Evolutionary conservation across 805 yeast species (phyloP).

Genomic region (Candida nonsorbophila): DNA sequence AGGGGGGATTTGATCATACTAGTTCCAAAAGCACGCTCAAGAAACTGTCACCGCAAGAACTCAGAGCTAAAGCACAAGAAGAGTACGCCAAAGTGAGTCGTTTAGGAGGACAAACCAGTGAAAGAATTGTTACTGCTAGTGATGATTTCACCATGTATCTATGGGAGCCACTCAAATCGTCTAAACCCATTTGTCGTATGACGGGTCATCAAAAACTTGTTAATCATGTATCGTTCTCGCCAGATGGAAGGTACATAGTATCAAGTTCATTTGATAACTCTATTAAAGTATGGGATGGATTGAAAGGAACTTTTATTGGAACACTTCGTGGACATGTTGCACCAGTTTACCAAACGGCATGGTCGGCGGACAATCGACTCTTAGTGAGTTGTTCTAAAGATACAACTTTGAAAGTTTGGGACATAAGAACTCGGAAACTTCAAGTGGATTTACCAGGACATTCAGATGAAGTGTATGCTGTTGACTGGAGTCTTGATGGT

Average conservation of each 20-base stretch:
- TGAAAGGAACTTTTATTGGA: slow-evolving; percentile 82
- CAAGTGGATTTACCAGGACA: slow-evolving; percentile 94
- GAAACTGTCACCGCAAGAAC: slow-evolving; percentile 17
- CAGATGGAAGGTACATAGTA: slow-evolving; percentile 87
- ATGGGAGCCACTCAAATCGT: slow-evolving; percentile 84
- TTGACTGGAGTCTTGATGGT: slow-evolving; percentile 98
- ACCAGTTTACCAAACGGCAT: slow-evolving; percentile 93
- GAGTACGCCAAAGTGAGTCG: slow-evolving; percentile 61
- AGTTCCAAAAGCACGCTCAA: slow-evolving; percentile 36
- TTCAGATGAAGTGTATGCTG: slow-evolving; percentile 91
- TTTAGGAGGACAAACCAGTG: slow-evolving; percentile 51
- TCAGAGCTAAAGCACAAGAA: slow-evolving; percentile 47
- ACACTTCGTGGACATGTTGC: slow-evolving; percentile 97
- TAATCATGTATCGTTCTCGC: slow-evolving; percentile 92
- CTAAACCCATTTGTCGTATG: slow-evolving; percentile 87
- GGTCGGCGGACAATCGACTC: slow-evolving; percentile 93
- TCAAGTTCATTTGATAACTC: slow-evolving; percentile 95
- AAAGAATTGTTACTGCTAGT: slow-evolving; percentile 87
- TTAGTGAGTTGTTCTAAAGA: slow-evolving; percentile 93
- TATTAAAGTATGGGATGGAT: slow-evolving; percentile 93
- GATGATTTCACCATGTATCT: slow-evolving; percentile 97
- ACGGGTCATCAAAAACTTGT: slow-evolving; percentile 97
- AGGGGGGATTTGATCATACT: slow-evolving; percentile 82
- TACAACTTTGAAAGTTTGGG: slow-evolving; percentile 96
- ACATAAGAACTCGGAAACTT: slow-evolving; percentile 77